A percentile compares a stretch with the other conserved stretches of the same genome.
Conservation (phyloP, 768 basidiomycete species). For the Termitomyces sp. region DNA sequence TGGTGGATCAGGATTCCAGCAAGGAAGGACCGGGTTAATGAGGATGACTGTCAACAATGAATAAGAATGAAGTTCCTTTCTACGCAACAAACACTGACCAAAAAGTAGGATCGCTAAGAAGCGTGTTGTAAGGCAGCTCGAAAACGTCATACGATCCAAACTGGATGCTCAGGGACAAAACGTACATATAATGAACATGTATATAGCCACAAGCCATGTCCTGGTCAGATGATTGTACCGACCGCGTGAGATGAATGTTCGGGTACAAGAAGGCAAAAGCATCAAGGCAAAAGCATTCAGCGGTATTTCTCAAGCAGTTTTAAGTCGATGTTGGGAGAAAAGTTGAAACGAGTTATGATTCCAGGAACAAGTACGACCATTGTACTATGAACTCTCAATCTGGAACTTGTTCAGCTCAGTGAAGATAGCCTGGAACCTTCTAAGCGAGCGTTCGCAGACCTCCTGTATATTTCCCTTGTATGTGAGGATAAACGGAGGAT, state of each 20-base stretch:
- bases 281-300: no score
- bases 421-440: no score
- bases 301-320: no score
- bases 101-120: not conserved
- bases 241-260: not conserved
- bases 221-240: slow-evolving; percentile 4
- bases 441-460: no score
- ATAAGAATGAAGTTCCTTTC: no score
- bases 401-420: no score
- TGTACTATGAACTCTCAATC: no score
- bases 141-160: not conserved
- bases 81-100: not conserved
- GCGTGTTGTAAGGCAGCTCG: not conserved
- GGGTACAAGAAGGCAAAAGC: not conserved
- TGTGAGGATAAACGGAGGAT: no score
- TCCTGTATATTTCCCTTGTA: no score
- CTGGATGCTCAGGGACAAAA: not conserved
- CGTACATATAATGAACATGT: not conserved
- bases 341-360: no score
- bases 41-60: not conserved
- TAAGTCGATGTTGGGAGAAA: no score
- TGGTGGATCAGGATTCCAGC: slow-evolving; percentile 36
- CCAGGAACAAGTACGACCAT: no score
- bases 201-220: not conserved
- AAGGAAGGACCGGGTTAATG: slow-evolving; percentile 31